Evolutionary conservation across 352 stramenopile genomes (phyloP), one percentile per base, ranked within the genome.

Genomic region (Phytophthora kernoviae): DNA sequence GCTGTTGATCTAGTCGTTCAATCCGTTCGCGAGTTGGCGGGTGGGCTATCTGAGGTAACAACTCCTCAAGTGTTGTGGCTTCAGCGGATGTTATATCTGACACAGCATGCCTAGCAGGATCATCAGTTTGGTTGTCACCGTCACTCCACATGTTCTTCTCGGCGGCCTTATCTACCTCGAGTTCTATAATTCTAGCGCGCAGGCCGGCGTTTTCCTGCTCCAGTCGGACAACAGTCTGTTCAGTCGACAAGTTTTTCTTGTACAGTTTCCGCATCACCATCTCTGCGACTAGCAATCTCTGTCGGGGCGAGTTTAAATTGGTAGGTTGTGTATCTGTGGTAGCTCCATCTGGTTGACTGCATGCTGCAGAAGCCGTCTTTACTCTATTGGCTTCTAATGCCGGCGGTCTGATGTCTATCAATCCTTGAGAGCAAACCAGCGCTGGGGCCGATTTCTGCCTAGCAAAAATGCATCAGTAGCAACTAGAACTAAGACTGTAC

Each of bases 241-340:
- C 76, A 0, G 70, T 73, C 14, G 71, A 47, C 30, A 83, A 18
- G 37, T 83, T 86, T 50, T 81, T 81, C 50, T 73, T 70, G 52
- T 83, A 86, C 2, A 86, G 68, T 46, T 86, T 86, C 27, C 71
- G 70, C 67, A 86, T 86, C 43, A 86, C 76, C 67, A 79, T 80
- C 53, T 86, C 76, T 2, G 76, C 76, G 15, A 86, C 58, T 18
- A 83, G 69, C 2, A 86, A 65, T 26, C 70, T 70, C 46, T 83
- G 75, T 0, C 61, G 62, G 1, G 76, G 76, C 5, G 76, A 86
- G 20, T 76, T 68, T 18, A 77, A 46, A 11, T 80, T 43, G 8
- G 27, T 52, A 24, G 55, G 27, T 24, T 50, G 14, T 15, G 37
- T 14, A 17, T 11, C 24, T 22, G 43, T 6, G 20, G 15, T 20